phyloP scores from a whole-genome alignment of 2,329 filamentous ascomycete species.

The Fusarium sp. region DNA sequence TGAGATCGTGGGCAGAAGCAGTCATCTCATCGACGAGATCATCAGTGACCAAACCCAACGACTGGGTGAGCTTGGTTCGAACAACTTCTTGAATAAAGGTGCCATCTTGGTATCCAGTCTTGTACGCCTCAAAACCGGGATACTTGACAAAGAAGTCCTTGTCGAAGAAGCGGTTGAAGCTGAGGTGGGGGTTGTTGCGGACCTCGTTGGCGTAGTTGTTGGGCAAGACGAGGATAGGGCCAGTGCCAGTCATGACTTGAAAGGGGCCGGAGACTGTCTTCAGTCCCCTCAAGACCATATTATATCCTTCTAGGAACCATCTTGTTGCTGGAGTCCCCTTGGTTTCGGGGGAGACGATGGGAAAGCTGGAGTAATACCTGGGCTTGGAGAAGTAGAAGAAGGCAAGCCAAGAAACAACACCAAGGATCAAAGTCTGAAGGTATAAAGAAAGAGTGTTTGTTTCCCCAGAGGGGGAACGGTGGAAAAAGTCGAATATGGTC shows the following conservation, averaged over 20 bases:
- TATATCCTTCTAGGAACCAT: not conserved
- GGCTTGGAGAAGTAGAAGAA: not conserved
- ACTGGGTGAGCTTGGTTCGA: not conserved
- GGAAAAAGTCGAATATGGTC: not conserved
- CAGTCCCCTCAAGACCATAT: not conserved
- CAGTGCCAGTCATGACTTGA: not conserved
- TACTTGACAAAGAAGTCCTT: slow-evolving; percentile 12
- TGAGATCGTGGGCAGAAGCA: not conserved
- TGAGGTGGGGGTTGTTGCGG: slow-evolving; percentile 10
- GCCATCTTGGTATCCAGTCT: not conserved
- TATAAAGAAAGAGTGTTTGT: not conserved
- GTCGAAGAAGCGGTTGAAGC: slow-evolving; percentile 14
- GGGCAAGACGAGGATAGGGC: not conserved
- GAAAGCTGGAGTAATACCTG: not conserved
- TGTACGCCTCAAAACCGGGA: slow-evolving; percentile 13
- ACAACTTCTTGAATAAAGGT: not conserved
- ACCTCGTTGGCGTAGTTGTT: not conserved
- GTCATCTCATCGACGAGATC: not conserved
- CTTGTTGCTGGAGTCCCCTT: not conserved
- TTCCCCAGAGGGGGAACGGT: not conserved
- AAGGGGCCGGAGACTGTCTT: not conserved
- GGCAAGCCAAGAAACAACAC: not conserved
- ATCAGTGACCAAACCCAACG: not conserved
- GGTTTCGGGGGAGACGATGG: not conserved
- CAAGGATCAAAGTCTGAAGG: not conserved